These are phyloP conservation scores for Glycine tomentella DNA, from an alignment of 306 rosid species.

Conservation along the genomic window DNA sequence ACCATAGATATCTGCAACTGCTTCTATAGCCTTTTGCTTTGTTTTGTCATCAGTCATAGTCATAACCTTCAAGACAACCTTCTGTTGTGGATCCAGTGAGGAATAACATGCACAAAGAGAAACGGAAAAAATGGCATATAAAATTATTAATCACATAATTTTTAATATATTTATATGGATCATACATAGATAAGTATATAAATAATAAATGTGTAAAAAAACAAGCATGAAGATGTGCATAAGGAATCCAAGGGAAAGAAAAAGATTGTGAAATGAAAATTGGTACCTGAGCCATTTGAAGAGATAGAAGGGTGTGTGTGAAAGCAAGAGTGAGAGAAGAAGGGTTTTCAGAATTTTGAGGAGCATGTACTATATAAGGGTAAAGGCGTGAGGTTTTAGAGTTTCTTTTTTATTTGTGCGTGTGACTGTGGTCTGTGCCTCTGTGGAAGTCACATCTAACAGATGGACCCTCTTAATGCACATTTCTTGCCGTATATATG, in stretches of 20 bases:
- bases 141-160: background rate
- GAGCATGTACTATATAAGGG: slow-evolving; percentile 38
- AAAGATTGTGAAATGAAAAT: background rate
- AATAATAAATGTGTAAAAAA: background rate
- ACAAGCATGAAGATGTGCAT: slow-evolving; percentile 22
- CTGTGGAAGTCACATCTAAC: slow-evolving; percentile 48
- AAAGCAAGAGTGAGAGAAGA: slow-evolving; percentile 18
- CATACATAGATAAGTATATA: background rate
- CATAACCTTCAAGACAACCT: slow-evolving; percentile 83
- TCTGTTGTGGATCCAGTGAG: slow-evolving; percentile 56
- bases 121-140: background rate
- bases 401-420: slow-evolving; percentile 40
- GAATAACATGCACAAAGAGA: background rate
- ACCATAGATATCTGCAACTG: slow-evolving; percentile 85
- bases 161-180: background rate
- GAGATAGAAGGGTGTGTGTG: slow-evolving; percentile 42
- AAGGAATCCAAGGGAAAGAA: background rate
- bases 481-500: slow-evolving; percentile 33
- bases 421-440: slow-evolving; percentile 47
- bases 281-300: slow-evolving; percentile 83
- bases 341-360: slow-evolving; percentile 32
- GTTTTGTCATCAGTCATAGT: slow-evolving; percentile 95
- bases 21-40: slow-evolving; percentile 94
- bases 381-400: slow-evolving; percentile 43
- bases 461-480: slow-evolving; percentile 41